Evolutionary conservation across 805 yeast genomes (phyloP), one percentile per base, ranked within the genome.

Genomic region (Clavispora santaluciae): DNA sequence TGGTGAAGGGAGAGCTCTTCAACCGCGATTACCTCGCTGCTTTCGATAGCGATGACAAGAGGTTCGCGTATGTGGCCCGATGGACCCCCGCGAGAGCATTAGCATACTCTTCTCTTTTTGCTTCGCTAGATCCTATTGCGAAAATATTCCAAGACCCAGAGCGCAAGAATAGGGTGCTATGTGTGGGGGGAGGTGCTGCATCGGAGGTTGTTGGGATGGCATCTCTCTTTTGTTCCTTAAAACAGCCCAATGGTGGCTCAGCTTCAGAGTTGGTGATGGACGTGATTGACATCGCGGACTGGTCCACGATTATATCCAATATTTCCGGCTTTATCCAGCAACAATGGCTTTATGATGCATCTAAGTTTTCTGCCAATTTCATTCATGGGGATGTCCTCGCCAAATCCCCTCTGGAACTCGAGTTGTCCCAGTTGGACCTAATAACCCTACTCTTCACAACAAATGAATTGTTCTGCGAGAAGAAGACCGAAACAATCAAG

Each of bases 141-240:
- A 57, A 62, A 3, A 28, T 72, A 17, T 53, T 76, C 9, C 56
- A 57, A 28, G 62, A 64, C 29, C 61, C 64, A 3, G 49, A 49
- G 5, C 39, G 45, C 13, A 52, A 59, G 12, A 54, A 64, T 3
- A 59, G 70, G 6, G 75, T 81, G 0, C 57, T 87, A 25, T 76
- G 83, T 51, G 70, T 89, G 26, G 96, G 96, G 15, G 96, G 95
- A 18, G 96, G 96, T 25, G 96, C 96, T 0, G 86, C 91, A 4
- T 86, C 88, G 2, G 96, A 88, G 56, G 61, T 87, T 18, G 78
- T 79, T 23, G 86, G 78, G 0, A 54, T 86, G 33, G 77, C 78
- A 1, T 72, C 89, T 13, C 64, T 84, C 1, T 81, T 79, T 46
- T 66, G 73, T 36, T 51, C 68, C 35, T 51, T 61, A 22, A 70